Evolutionary conservation across 2,329 filamentous ascomycete species (phyloP).

Genomic region (Pseudocercospora ulei): DNA sequence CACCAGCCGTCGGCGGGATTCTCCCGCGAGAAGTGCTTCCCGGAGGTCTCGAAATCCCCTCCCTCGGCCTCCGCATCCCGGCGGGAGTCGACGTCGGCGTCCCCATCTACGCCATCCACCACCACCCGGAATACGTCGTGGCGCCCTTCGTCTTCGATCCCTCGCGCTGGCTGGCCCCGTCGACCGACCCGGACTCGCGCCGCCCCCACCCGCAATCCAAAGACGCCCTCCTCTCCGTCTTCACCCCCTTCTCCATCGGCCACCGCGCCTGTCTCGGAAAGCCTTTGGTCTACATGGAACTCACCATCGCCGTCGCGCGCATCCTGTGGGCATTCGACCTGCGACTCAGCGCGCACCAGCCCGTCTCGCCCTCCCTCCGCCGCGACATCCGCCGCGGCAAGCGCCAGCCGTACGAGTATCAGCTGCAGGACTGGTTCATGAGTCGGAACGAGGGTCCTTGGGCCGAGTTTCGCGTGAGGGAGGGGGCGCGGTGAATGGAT

Average conservation of each 20-base stretch:
- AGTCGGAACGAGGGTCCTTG: slow-evolving; percentile 62
- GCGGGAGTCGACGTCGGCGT: slow-evolving; percentile 33
- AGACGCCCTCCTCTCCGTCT: slow-evolving; percentile 48
- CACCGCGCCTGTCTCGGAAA: slow-evolving; percentile 65
- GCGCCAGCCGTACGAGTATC: slow-evolving; percentile 52
- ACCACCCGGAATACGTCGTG: slow-evolving; percentile 30
- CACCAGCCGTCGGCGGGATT: slow-evolving; percentile 37
- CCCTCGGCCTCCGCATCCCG: slow-evolving; percentile 35
- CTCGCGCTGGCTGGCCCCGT: slow-evolving; percentile 24
- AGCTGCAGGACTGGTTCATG: slow-evolving; percentile 63
- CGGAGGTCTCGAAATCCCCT: slow-evolving; percentile 29
- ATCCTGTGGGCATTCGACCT: slow-evolving; percentile 27
- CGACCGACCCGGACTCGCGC: no score
- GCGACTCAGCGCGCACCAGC: slow-evolving; percentile 30
- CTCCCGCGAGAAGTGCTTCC: slow-evolving; percentile 32
- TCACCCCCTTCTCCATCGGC: slow-evolving; percentile 64
- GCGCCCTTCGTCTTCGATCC: slow-evolving; percentile 28
- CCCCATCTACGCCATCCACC: slow-evolving; percentile 34
- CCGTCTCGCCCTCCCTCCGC: slow-evolving; percentile 48
- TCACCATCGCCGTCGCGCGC: slow-evolving; percentile 24
- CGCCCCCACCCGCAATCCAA: slow-evolving; percentile 17
- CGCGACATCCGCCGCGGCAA: slow-evolving; percentile 46
- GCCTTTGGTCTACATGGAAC: slow-evolving; percentile 27
- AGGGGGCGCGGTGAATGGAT: slow-evolving; percentile 9
- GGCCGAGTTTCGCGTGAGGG: slow-evolving; percentile 44